Base-by-base conservation (phyloP, 2,329 filamentous ascomycete genomes). In the Zasmidium angulare region DNA sequence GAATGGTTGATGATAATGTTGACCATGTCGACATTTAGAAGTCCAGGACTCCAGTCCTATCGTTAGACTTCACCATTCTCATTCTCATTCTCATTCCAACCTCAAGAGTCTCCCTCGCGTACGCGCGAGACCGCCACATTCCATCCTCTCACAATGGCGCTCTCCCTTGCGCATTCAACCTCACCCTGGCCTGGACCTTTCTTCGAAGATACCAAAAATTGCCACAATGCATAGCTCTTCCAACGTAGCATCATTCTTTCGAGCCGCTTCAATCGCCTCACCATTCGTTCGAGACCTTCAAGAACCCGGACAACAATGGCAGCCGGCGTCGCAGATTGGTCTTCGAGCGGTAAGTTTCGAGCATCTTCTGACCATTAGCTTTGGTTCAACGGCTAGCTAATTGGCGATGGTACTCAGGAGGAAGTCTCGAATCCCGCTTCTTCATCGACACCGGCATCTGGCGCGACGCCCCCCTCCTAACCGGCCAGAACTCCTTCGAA, bases 381-480 rank as follows among this genome's bases (percentile, higher is more conserved):
- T n/a, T n/a, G n/a, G n/a, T 23, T 24, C 17, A 20, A 22, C 7
- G 14, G 23, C 22, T 17, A 12, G 11, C n/a, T n/a, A 29, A 21
- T 17, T 49, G 36, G 54, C 23, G 20, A 19, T 23, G n/a, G 9
- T 62, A 40, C 53, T 24, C 1, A 19, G 9, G 60, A 70, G 68
- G 61, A 1, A 71, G 77, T 54, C 67, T 78, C n/a, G 75, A 77
- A 52, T 75, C 76, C 1, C 68, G 73, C 47, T 76, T 72, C 51
- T 77, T 77, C 61, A 63, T 76, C 24, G 85, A 88, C 68, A 80
- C 82, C 63, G 86, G 86, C 40, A 75, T 90, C 61, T 92, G 89
- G 88, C 86, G 86, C 68, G 82, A 87, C 51, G 89, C 89, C 1
- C 89, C 89, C 19, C 72, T 91, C 24, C 79, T 92, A 56, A 86